These are phyloP conservation scores for Aspergillus saccharolyticus DNA, from an alignment of 495 filamentous ascomycete genomes.

Conservation along the genomic window DNA sequence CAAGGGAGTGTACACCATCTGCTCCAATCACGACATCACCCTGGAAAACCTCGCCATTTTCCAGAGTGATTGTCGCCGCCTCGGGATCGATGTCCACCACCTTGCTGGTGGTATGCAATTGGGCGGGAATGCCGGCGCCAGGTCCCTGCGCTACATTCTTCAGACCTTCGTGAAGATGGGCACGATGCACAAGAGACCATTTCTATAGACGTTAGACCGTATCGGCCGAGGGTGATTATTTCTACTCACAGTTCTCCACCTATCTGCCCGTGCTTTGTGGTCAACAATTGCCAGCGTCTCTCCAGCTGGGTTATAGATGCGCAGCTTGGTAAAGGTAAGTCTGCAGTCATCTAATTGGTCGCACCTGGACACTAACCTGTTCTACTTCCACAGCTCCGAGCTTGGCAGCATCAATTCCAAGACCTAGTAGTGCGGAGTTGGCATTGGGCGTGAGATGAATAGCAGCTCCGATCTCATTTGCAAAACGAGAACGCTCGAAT, in stretches of 20 bases:
- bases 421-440: conserved; percentile 41
- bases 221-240: not conserved
- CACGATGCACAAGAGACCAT: conserved; percentile 50
- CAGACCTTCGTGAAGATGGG: conserved; percentile 44
- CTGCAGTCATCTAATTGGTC: not conserved
- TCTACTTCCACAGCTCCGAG: conserved; percentile 35
- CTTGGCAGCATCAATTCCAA: conserved; percentile 35
- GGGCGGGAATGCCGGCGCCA: conserved; percentile 36
- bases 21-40: conserved; percentile 48
- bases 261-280: conserved; percentile 26
- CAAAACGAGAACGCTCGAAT: conserved; percentile 48
- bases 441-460: conserved; percentile 53
- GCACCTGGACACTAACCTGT: conserved; percentile 12
- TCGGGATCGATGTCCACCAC: conserved; percentile 42
- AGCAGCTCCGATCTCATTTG: conserved; percentile 52
- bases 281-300: conserved; percentile 28
- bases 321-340: conserved; percentile 19
- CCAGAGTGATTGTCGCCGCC: conserved; percentile 36
- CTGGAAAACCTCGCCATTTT: conserved; percentile 27
- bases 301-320: conserved; percentile 29
- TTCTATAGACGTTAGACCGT: conserved; percentile 20
- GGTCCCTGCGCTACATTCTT: conserved; percentile 37
- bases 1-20: conserved; percentile 50
- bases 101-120: conserved; percentile 38
- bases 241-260: conserved; percentile 37